Evolutionary conservation across 2,329 filamentous ascomycete genomes (phyloP).

Genomic region (Ampelomyces quisqualis): DNA sequence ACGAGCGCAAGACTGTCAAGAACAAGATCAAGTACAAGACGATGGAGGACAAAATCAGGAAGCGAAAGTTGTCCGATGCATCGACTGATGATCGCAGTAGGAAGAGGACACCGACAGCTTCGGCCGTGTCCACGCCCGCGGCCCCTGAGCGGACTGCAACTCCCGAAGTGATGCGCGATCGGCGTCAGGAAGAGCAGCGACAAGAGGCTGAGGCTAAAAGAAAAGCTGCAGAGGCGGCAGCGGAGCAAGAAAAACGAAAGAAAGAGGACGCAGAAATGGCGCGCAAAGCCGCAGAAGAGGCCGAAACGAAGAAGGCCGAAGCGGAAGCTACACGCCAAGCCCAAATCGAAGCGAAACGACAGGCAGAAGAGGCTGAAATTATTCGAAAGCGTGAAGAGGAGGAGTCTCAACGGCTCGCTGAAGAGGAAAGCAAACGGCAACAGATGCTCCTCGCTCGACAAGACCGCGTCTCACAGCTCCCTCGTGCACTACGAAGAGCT

Average conservation of each 20-base stretch:
- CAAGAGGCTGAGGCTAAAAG: conserved; percentile 30
- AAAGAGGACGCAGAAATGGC: conserved; percentile 32
- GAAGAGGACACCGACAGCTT: conserved; percentile 38
- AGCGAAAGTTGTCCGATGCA: conserved; percentile 33
- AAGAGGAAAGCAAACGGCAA: conserved; percentile 33
- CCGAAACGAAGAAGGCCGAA: conserved; percentile 30
- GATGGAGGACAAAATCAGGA: conserved; percentile 38
- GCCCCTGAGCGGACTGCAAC: conserved; percentile 39
- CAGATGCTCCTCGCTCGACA: conserved; percentile 35
- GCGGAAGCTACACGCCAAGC: conserved; percentile 37
- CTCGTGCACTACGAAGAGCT: conserved; percentile 40
- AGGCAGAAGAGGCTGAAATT: conserved; percentile 37
- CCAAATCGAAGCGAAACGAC: conserved; percentile 27
- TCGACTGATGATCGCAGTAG: conserved; percentile 32
- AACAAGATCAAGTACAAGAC: conserved; percentile 37
- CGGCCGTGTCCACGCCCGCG: conserved; percentile 40
- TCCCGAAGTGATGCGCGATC: conserved; percentile 37
- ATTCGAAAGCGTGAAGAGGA: conserved; percentile 36
- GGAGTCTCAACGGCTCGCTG: conserved; percentile 29
- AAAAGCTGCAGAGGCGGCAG: conserved; percentile 23
- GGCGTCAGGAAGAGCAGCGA: conserved; percentile 38
- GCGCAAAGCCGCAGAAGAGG: conserved; percentile 33
- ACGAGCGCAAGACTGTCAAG: conserved; percentile 36
- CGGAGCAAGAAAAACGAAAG: conserved; percentile 29
- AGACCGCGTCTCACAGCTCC: conserved; percentile 39